These are phyloP conservation scores for Lepiota venenata DNA, from an alignment of 768 basidiomycete species.

Conservation along the genomic window DNA sequence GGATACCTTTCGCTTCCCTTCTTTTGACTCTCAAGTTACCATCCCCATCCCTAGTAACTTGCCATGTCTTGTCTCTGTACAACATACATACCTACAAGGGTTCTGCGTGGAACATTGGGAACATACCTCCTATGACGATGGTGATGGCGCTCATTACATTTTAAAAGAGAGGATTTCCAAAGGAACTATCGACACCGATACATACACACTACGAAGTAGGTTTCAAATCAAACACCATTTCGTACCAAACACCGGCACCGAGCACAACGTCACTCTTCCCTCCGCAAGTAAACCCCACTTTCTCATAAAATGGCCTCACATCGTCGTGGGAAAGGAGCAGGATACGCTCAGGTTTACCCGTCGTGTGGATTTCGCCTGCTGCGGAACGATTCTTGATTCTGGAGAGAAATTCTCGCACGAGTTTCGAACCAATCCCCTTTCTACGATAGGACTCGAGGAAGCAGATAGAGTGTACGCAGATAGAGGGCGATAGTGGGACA, in stretches of 20 bases:
- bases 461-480: constrained; percentile 72
- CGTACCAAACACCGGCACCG: constrained; percentile 59
- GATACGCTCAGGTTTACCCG: constrained; percentile 25
- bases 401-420: constrained; percentile 58
- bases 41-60: too few relatives aligned
- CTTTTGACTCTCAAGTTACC: too few relatives aligned
- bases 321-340: constrained; percentile 63
- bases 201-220: neutral
- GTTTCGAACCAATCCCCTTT: constrained; percentile 46
- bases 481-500: constrained; percentile 43
- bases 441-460: constrained; percentile 38
- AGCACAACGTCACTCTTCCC: constrained; percentile 58
- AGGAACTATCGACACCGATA: too few relatives aligned
- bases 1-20: too few relatives aligned
- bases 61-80: too few relatives aligned
- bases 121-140: too few relatives aligned
- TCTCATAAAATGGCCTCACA: constrained; percentile 52
- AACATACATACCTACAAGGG: too few relatives aligned
- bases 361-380: constrained; percentile 29
- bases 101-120: too few relatives aligned
- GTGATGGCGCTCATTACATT: too few relatives aligned
- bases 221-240: constrained; percentile 43
- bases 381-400: constrained; percentile 33
- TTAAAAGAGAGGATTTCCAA: too few relatives aligned
- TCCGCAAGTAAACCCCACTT: constrained; percentile 56